A percentile compares a stretch with the other conserved stretches of the same genome.
These are phyloP conservation scores for Crucihimalaya himalaica DNA, from an alignment of 345 rosid genomes.

Conservation along the genomic window DNA sequence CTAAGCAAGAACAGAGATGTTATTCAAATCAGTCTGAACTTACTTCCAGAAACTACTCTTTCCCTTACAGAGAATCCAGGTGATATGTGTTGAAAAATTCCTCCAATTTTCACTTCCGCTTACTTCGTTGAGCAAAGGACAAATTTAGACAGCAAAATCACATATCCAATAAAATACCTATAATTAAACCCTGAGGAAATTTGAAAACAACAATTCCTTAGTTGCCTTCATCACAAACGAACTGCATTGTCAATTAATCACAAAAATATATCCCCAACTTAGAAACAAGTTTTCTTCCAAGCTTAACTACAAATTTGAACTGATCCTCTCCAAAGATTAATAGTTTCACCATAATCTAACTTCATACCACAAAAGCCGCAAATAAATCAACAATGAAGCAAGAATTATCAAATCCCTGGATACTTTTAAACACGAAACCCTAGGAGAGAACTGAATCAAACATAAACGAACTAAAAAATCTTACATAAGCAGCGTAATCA, in stretches of 20 bases:
- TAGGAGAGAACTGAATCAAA: constrained; percentile 27
- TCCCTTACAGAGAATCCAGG: background rate
- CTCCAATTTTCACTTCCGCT: constrained; percentile 7
- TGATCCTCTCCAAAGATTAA: constrained; percentile 21
- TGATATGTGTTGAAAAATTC: background rate
- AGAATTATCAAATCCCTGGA: background rate
- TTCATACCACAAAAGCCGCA: constrained; percentile 12
- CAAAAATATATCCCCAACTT: constrained; percentile 18
- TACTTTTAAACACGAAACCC: constrained; percentile 28
- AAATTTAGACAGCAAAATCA: constrained; percentile 13
- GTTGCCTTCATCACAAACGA: background rate
- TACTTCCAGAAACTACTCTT: background rate
- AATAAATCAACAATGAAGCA: background rate
- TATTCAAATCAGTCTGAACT: constrained; percentile 10
- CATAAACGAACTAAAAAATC: constrained; percentile 8
- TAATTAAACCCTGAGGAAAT: constrained; percentile 11
- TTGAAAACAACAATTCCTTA: constrained; percentile 14
- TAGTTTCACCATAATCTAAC: constrained; percentile 28
- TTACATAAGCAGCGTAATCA: constrained; percentile 27
- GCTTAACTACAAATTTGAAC: constrained; percentile 22
- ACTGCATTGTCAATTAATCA: constrained; percentile 18
- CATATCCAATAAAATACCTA: background rate
- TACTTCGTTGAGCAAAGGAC: background rate
- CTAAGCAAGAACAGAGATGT: background rate
- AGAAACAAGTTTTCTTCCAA: background rate